phyloP scores from a whole-genome alignment of 2,329 filamentous ascomycete species.

The Beauveria asiatica region DNA sequence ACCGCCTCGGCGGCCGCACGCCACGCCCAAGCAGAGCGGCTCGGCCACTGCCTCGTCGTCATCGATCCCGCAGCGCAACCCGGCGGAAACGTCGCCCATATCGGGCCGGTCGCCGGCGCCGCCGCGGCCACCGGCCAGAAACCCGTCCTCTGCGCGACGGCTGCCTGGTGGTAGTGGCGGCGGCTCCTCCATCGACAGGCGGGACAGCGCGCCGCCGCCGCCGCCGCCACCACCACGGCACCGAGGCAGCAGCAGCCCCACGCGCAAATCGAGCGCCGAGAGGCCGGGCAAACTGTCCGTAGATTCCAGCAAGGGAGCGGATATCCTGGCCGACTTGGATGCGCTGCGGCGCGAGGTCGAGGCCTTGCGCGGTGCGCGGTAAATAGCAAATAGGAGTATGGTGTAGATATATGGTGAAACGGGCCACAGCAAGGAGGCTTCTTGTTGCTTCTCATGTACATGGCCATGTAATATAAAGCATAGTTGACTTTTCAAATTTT shows the following conservation, averaged over 20 bases:
- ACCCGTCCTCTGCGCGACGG: slow-evolving; percentile 32
- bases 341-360: slow-evolving; percentile 70
- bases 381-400: background rate
- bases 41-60: slow-evolving; percentile 13
- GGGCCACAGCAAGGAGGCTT: background rate
- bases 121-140: slow-evolving; percentile 38
- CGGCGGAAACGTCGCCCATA: background rate
- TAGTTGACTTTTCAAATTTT: background rate
- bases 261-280: slow-evolving; percentile 13
- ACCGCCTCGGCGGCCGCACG: slow-evolving; percentile 42
- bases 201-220: slow-evolving; percentile 22
- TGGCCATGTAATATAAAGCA: background rate
- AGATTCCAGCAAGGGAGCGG: slow-evolving; percentile 29
- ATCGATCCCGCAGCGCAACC: slow-evolving; percentile 2
- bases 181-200: slow-evolving; percentile 19
- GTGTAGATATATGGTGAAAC: background rate
- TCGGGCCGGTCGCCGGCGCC: slow-evolving; percentile 21
- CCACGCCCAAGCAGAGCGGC: slow-evolving; percentile 25
- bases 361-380: slow-evolving; percentile 36
- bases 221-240: slow-evolving; percentile 43
- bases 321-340: slow-evolving; percentile 65
- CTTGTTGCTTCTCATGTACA: background rate
- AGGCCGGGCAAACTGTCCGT: background rate
- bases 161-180: slow-evolving; percentile 34
- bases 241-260: slow-evolving; percentile 34